Evolutionary conservation across 2,329 filamentous ascomycete species (phyloP), one percentile per base, ranked within the genome.

Genomic region (Fusarium napiforme): DNA sequence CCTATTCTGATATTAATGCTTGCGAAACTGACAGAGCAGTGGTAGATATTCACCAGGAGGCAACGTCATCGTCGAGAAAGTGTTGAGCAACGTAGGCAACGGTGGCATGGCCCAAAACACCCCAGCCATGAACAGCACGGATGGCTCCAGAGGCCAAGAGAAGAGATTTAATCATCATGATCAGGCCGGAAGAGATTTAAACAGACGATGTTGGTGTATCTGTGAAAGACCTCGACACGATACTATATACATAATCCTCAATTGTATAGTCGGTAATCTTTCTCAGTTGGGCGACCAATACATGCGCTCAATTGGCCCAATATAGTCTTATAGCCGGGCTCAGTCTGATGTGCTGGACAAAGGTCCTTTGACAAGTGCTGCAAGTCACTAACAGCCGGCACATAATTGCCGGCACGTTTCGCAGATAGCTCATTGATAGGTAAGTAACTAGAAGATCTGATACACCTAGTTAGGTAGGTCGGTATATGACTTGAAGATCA

Each of bases 1-100:
- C 60, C 60, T 63, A 7, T 59, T 34, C 4, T 9, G 4, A 9
- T 11, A 11, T 61, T 4, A 61, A 30, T 37, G 47, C 7, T 9
- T 9, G 23, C 4, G 4, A 30, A 21, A 7, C 3, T 15, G 10
- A 30, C 2, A n/a, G 19, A 8, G 21, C 1, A 30, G 11, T 2
- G 2, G 1, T 5, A 7, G 12, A 1, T 0, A 2, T 23, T 59
- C 4, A 63, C 60, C 60, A 63, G 9, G 60, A 34, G 8, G 60
- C 60, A 47, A 59, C 52, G 1, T 63, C 60, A 9, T 63, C 32
- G 14, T 63, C 60, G 10, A 63, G 42, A 12, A 59, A 63, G n/a
- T 59, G 16, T 16, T 63, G 60, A 28, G 60, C 60, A 19, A 63
- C 15, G n/a, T 63, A 63, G 15, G 60, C 60, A 28, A 63, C 60